Evolutionary conservation across 805 yeast species (phyloP).

Genomic region (Kuraishia hungarica): DNA sequence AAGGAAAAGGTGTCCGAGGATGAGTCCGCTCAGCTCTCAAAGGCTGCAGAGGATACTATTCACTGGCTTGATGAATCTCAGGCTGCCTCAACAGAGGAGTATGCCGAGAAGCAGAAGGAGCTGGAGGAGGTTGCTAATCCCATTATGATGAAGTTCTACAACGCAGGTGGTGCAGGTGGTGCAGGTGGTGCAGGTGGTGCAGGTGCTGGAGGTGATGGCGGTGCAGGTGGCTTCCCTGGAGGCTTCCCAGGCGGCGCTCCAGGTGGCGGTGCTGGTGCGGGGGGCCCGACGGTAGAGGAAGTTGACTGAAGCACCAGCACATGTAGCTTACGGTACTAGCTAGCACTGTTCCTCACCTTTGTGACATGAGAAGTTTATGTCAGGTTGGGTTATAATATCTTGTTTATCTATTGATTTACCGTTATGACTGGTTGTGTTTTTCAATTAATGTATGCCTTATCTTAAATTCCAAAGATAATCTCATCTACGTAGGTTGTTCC

Average conservation of each 20-base stretch:
- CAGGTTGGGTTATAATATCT: background rate
- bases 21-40: slow-evolving; percentile 33
- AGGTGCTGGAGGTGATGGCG: slow-evolving; percentile 50
- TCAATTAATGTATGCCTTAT: background rate
- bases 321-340: background rate
- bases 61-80: slow-evolving; percentile 83
- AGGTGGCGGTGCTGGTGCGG: slow-evolving; percentile 40
- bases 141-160: slow-evolving; percentile 87
- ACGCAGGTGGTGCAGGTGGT: slow-evolving; percentile 65
- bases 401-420: background rate
- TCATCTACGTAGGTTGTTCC: no score
- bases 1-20: slow-evolving; percentile 54
- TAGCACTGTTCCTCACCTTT: background rate
- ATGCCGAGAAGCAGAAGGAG: slow-evolving; percentile 82
- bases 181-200: no score
- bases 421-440: background rate
- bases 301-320: slow-evolving; percentile 29
- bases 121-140: slow-evolving; percentile 87
- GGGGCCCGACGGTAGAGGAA: slow-evolving; percentile 43
- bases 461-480: no score
- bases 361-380: no score
- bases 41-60: slow-evolving; percentile 71
- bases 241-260: slow-evolving; percentile 44
- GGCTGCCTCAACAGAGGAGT: slow-evolving; percentile 82
- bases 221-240: slow-evolving; percentile 36